phyloP scores from a whole-genome alignment of 2,329 filamentous ascomycete species.

The Magnaporthiopsis poae region DNA sequence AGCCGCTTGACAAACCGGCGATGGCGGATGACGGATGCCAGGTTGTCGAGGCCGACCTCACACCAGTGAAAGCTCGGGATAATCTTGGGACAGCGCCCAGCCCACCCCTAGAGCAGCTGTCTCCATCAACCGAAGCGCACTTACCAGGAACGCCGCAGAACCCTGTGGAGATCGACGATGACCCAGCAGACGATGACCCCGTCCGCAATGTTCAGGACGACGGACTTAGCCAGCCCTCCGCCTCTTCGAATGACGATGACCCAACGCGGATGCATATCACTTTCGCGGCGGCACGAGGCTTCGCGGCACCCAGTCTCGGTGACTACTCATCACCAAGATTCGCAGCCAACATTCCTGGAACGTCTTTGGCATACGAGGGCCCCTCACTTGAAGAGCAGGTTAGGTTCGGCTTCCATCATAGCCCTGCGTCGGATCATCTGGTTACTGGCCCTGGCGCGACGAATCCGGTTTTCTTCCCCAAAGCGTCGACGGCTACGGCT shows the following conservation, averaged over 20 bases:
- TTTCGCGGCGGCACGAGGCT: neutral
- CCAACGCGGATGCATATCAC: neutral
- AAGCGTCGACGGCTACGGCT: neutral
- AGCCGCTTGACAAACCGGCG: slow-evolving; percentile 12
- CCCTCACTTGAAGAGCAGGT: slow-evolving; percentile 18
- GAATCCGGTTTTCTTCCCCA: neutral
- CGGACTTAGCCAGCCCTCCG: neutral
- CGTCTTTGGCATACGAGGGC: neutral
- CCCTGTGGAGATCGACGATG: neutral
- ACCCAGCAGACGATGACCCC: neutral
- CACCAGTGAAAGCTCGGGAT: neutral
- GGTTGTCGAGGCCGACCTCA: slow-evolving; percentile 18
- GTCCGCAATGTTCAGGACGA: neutral
- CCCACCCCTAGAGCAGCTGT: neutral
- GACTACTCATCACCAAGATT: slow-evolving; percentile 7
- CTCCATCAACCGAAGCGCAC: neutral
- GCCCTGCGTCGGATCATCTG: slow-evolving; percentile 1
- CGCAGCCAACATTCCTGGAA: neutral
- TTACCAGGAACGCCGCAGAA: neutral
- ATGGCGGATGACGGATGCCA: slow-evolving; percentile 24
- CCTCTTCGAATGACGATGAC: neutral
- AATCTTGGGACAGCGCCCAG: neutral
- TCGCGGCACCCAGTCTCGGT: neutral
- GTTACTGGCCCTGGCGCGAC: neutral
- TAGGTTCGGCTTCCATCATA: slow-evolving; percentile 21